Conservation (phyloP, 2,329 filamentous ascomycete species). For the Paecilomyces dactylethromorphus region DNA sequence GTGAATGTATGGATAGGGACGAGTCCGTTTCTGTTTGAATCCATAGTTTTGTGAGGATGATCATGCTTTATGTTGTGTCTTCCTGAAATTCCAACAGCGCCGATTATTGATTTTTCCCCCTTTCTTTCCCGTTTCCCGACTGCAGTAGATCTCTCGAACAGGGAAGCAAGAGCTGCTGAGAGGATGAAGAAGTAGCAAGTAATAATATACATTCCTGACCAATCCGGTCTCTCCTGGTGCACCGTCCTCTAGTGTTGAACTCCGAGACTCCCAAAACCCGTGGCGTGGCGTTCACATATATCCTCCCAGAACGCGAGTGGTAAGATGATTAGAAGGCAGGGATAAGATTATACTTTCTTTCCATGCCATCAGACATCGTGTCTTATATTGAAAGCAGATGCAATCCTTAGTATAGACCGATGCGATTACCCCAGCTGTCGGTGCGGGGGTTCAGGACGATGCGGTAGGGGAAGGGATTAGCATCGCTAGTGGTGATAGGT, state of each 20-base stretch:
- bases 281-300: neutral
- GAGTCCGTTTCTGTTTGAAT: neutral
- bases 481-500: constrained; percentile 84
- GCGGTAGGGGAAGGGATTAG: constrained; percentile 92
- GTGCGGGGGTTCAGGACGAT: constrained; percentile 82
- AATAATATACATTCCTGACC: neutral
- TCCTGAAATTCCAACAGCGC: neutral
- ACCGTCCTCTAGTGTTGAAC: neutral
- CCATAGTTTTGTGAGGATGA: neutral
- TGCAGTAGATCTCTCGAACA: neutral
- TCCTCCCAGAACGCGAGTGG: neutral
- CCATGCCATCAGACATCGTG: neutral
- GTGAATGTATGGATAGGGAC: neutral
- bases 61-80: neutral
- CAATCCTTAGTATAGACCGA: constrained; percentile 60
- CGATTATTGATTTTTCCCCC: neutral
- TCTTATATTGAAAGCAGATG: neutral
- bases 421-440: constrained; percentile 70
- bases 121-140: neutral
- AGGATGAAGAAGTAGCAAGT: neutral
- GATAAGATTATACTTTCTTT: neutral
- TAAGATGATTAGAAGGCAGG: neutral
- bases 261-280: neutral
- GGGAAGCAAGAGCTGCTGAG: neutral
- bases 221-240: neutral